Base-by-base conservation (phyloP, 176 grass and related monocot genomes). In the Eleusine coracana region DNA sequence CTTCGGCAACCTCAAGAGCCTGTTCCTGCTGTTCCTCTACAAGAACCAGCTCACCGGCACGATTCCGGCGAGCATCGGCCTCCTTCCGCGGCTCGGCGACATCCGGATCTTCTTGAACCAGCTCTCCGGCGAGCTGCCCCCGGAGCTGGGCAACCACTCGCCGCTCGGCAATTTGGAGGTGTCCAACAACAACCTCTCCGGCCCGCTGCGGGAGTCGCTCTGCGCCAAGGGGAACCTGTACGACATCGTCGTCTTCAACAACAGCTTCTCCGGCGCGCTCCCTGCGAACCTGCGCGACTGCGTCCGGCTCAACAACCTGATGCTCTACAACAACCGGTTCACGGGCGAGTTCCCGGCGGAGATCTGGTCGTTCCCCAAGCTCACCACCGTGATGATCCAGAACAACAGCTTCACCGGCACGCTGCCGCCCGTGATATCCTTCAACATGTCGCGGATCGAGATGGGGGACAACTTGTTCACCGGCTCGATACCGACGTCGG, bases 241-340 rank as follows among this genome's bases (percentile, higher is more conserved):
- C 13, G 73, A 85, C 70, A 37, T 97, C 42, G 77, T 86, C 12
- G 81, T n/a, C 52, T 97, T 91, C 87, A 85, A 87, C 83, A 97
- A 97, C 82, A 86, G 25, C 67, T 86, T 97, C 63, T 81, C 82
- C 4, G 90, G 88, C 29, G 41, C 41, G 62, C 44, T 94, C 31
- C 90, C 92, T 1, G 75, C 79, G 14, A 80, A 77, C 13, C 67
- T 94, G 5, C 81, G 71, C 0, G 41, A 88, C 4, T 97, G 92
- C 29, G 0, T 4, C 11, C 6, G 4, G 1, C 13, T 97, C 8
- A 65, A 70, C 55, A 84, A 82, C 44, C 27, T 97, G 17, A 89
- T 89, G 89, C 51, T 97, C 28, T 73, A 94, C 59, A 92, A 89
- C 52, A 97, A 97, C 74, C 36, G 2, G 28, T 86, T 97, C 62